Base-by-base conservation (phyloP, 345 rosid species). In the Citrus australasica region DNA sequence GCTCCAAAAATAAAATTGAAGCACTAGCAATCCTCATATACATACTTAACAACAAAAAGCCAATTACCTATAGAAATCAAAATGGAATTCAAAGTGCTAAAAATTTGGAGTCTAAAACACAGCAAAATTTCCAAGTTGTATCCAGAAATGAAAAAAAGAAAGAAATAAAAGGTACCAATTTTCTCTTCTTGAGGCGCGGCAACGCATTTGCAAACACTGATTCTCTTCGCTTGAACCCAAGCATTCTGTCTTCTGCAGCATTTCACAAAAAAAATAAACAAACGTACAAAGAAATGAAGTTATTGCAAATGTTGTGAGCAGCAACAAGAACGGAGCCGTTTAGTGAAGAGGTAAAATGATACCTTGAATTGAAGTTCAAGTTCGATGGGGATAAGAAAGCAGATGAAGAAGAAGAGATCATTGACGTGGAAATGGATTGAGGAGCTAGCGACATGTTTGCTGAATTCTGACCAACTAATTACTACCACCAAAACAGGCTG, bases 331-430 rank as follows among this genome's bases (percentile, higher is more conserved):
- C 69, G 62, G 25, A 58, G 1, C 33, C 27, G 28, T 17, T 0
- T 25, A 51, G 22, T 33, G 4, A 24, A 10, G 27, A 19, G 5
- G 58, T 37, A 74, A 66, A 9, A 10, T 24, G 27, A 35, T 70
- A 89, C 90, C 91, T 80, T 48, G 82, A 53, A 72, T 65, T 73
- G 64, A 84, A 80, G 76, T 33, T 59, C 56, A 17, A 51, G 51
- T 46, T 11, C 35, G 79, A 11, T 14, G 84, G 82, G 21, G 84
- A 76, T 2, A 88, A 64, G 69, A 87, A 86, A 24, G 87, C 53
- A 22, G 90, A 85, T 37, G 91, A 86, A 40, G 87, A 82, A 22
- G 90, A 83, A 61, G 93, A 84, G 67, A 88, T 82, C 77, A 51
- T 71, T 11, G 92, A 76, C 30, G 84, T 5, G 22, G 88, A 63